These are phyloP conservation scores for Cinchona pubescens DNA, from an alignment of 257 asterid species.

Conservation along the genomic window DNA sequence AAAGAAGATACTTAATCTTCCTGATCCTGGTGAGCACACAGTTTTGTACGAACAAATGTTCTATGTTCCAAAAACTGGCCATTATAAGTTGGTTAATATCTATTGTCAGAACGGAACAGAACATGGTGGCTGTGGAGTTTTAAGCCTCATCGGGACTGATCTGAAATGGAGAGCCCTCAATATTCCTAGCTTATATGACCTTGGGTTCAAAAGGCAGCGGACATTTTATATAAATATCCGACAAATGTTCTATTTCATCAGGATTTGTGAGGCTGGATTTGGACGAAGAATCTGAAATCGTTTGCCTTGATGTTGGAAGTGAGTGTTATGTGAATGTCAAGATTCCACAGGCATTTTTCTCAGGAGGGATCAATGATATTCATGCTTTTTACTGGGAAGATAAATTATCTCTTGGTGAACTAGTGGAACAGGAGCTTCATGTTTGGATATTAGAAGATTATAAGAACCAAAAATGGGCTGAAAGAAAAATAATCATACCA, in stretches of 20 bases:
- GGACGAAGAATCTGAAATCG: background rate
- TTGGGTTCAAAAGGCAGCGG: background rate
- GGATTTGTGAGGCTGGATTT: background rate
- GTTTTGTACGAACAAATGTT: background rate
- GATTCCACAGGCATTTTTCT: background rate
- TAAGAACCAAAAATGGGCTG: slow-evolving; percentile 2
- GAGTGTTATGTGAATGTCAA: background rate
- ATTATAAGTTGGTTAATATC: slow-evolving; percentile 20
- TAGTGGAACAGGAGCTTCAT: background rate
- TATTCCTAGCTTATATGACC: background rate
- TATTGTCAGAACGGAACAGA: background rate
- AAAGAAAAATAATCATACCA: background rate
- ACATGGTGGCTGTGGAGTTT: background rate
- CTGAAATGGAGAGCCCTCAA: background rate
- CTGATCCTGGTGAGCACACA: slow-evolving; percentile 11
- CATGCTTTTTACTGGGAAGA: background rate
- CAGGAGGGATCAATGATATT: background rate
- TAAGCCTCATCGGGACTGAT: background rate
- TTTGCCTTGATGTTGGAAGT: background rate
- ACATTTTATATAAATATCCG: background rate
- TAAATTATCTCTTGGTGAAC: background rate
- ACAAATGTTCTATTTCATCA: background rate
- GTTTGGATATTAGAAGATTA: background rate
- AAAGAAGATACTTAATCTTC: slow-evolving; percentile 18
- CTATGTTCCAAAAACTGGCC: slow-evolving; percentile 4